Evolutionary conservation across 2,329 filamentous ascomycete species (phyloP).

Genomic region (Penicillium sp.): DNA sequence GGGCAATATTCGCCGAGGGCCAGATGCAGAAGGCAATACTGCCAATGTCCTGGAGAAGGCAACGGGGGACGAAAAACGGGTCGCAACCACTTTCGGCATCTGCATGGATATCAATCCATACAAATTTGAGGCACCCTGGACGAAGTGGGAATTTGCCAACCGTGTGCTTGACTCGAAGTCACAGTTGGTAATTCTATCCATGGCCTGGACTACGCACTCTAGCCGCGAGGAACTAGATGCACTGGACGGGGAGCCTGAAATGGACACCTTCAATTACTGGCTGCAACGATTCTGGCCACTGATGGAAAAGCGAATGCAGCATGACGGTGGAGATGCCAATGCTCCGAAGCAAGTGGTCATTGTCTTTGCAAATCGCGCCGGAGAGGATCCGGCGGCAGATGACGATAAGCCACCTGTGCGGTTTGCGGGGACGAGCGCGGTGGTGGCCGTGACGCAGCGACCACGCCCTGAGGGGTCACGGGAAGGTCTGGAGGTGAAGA

Average conservation of each 20-base stretch:
- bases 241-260: slow-evolving; percentile 46
- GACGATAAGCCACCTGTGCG: slow-evolving; percentile 35
- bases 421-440: slow-evolving; percentile 47
- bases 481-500: slow-evolving; percentile 32
- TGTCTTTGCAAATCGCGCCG: slow-evolving; percentile 45
- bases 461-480: slow-evolving; percentile 10
- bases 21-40: slow-evolving; percentile 2
- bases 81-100: slow-evolving; percentile 45
- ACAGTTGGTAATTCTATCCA: slow-evolving; percentile 53
- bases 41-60: slow-evolving; percentile 1
- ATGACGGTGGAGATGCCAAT: slow-evolving; percentile 14
- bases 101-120: slow-evolving; percentile 59
- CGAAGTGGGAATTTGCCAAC: slow-evolving; percentile 56
- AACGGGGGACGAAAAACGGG: slow-evolving; percentile 12
- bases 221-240: slow-evolving; percentile 44
- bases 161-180: slow-evolving; percentile 47
- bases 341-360: slow-evolving; percentile 37
- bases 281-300: slow-evolving; percentile 54
- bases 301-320: slow-evolving; percentile 30
- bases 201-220: slow-evolving; percentile 57
- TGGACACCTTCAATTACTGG: slow-evolving; percentile 60
- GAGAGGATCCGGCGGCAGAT: slow-evolving; percentile 37
- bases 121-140: slow-evolving; percentile 54
- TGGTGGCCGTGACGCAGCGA: slow-evolving; percentile 38
- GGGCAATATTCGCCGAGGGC: slow-evolving; percentile 2